Base-by-base conservation (phyloP, 352 stramenopile species). In the Globisporangium orthogonon region DNA sequence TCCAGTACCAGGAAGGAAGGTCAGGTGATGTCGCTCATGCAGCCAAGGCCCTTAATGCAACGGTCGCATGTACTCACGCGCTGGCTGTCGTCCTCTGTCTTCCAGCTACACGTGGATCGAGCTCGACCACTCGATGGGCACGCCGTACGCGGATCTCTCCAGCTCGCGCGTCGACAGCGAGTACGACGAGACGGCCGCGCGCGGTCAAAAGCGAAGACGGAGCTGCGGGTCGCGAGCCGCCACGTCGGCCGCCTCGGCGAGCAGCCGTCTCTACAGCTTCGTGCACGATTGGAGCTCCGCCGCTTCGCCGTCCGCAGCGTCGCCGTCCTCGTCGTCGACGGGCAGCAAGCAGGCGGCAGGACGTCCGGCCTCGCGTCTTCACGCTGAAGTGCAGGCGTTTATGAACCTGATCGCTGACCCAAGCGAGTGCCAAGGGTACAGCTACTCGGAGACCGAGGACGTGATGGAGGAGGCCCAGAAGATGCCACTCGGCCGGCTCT, bases 101-200 rank as follows among this genome's bases (percentile, higher is more conserved):
- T 7, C 9, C 44, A 89, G 79, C 52, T 89, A 76, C 66, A 86
- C 73, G 54, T 89, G 75, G 72, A 86, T 89, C 46, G 76, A 89
- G 48, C 66, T 83, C 11, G 65, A 85, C 40, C 78, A 86, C 59
- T 82, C 69, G 7, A 80, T 61, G 50, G 70, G 74, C 5, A 73
- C 62, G 51, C 70, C 61, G 9, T 81, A 78, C 43, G 65, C 69
- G 13, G 71, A 80, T 55, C 66, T 71, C 29, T 63, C 77, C 3
- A 77, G 65, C 2, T 62, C 55, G 31, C 59, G 62, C n/a, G 37
- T 77, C n/a, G 58, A 64, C 13, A 56, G 33, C 35, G 58, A 64
- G 17, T 65, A 76, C 50, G 69, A 78, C 52, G 69, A 78, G 18
- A 9, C 49, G n/a, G 45, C 35, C 10, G 23, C 46, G 18, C 39